These are phyloP conservation scores for Meyerozyma smithsonii DNA, from an alignment of 1,139 yeast species.

Conservation along the genomic window DNA sequence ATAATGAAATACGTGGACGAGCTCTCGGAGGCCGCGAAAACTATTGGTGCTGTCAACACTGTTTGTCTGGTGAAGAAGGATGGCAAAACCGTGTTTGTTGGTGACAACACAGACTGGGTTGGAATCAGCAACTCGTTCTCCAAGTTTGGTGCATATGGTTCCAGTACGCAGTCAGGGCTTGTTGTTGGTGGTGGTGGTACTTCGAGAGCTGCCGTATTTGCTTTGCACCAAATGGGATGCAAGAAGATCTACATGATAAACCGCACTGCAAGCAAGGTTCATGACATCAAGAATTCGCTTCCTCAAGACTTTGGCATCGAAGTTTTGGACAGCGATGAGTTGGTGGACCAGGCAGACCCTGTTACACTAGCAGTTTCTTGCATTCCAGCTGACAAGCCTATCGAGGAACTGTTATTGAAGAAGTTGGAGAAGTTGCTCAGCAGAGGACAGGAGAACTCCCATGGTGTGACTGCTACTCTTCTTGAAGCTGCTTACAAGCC, in stretches of 20 bases:
- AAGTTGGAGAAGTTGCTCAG: conserved; percentile 46
- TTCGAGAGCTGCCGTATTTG: conserved; percentile 90
- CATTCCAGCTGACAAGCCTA: conserved; percentile 80
- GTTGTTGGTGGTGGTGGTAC: conserved; percentile 98
- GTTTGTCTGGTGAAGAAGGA: conserved; percentile 50
- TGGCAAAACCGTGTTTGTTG: conserved; percentile 47
- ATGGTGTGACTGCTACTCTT: conserved; percentile 48
- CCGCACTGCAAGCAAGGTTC: conserved; percentile 68
- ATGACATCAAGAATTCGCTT: conserved; percentile 55
- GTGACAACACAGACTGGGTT: conserved; percentile 95
- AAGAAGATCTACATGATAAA: conserved; percentile 71
- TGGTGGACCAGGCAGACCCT: conserved; percentile 35
- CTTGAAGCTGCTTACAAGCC: conserved; percentile 96
- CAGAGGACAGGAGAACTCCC: conserved; percentile 24
- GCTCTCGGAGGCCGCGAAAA: conserved; percentile 65
- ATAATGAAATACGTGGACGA: conserved; percentile 63
- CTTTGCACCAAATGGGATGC: conserved; percentile 78
- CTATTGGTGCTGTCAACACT: conserved; percentile 93
- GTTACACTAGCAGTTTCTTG: conserved; percentile 74
- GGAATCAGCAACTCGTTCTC: conserved; percentile 74
- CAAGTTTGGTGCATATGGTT: conserved; percentile 48
- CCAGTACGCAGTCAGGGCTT: conserved; percentile 47
- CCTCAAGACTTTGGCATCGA: conserved; percentile 58
- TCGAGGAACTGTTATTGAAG: conserved; percentile 49
- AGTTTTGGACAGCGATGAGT: conserved; percentile 48